Base-by-base conservation (phyloP, 192 early-diverging fungal genomes). In the Backusella psychrophila region DNA sequence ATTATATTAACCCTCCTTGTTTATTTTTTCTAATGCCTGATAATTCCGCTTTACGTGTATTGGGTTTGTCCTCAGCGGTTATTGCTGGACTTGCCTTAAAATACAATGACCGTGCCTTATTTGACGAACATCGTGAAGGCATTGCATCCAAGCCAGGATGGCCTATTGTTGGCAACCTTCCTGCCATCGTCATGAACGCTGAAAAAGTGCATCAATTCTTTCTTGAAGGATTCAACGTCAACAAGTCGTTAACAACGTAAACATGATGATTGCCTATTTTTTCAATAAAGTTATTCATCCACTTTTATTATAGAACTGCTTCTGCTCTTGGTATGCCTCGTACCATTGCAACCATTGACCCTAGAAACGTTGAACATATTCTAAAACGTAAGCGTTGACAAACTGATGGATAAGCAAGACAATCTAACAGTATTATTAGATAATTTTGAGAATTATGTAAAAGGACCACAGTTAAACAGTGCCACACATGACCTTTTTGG, bases 401-500 rank as follows among this genome's bases (percentile, higher is more conserved):
- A 33, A 19, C 0, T 21, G 41, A 35, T 17, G 7, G 3, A 29
- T 12, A 71, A 19, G n/a, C 23, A 26, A 35, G 7, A 39, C 26
- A 21, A 15, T 33, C 69, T 71, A 9, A 31, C 19, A 49, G 36
- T 19, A 41, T 33, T 2, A 33, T 52, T 75, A 81, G 79, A 26
- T 42, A 81, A 81, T 26, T 83, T 83, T 46, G 78, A 77, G 19
- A 83, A 83, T 53, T 83, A 83, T 66, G 78, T 73, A 23, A 83
- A 83, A 14, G 85, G 87, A 8, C 81, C 84, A 12, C 66, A 66
- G 34, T 82, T 89, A 11, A 80, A 82, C 23, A 79, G 59, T 23
- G 78, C 79, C 44, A 82, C 84, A 21, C 75, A 83, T n/a, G 85
- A 87, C 21, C 74, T 92, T 41, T 78, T 93, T 5, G 92, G 92